Percentiles rank a stretch among this genome's conserved stretches.
Conservation (phyloP, 306 rosid species). For the Glycine latifolia region DNA sequence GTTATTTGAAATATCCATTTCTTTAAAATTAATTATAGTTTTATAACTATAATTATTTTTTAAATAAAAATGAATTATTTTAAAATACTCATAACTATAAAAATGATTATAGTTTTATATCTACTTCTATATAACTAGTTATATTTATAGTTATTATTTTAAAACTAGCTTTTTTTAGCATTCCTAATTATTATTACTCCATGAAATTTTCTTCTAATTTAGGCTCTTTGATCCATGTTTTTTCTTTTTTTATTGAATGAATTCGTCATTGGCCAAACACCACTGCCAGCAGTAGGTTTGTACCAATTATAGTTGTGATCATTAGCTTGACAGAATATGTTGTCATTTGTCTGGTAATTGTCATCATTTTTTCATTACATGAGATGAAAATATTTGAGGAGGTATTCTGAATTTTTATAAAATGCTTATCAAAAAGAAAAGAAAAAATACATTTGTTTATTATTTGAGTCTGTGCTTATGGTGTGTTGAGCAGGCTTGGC, state of each 20-base stretch:
- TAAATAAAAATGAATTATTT: no score
- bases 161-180: no score
- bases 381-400: not conserved
- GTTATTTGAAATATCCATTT: no score
- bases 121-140: no score
- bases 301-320: not conserved
- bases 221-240: not conserved
- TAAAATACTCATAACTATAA: no score
- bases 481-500: constrained; percentile 70
- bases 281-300: not conserved
- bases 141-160: no score
- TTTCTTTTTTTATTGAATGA: constrained; percentile 6
- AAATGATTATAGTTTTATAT: no score
- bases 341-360: not conserved
- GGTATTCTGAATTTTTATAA: constrained; percentile 13
- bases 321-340: not conserved
- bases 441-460: not conserved
- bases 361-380: not conserved
- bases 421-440: not conserved
- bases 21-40: no score
- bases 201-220: not conserved
- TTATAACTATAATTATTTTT: no score
- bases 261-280: not conserved
- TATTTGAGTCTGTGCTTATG: not conserved
- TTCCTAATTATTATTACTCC: not conserved